Evolutionary conservation across 2,329 filamentous ascomycete genomes (phyloP).

Genomic region (Leptodontidium sp.): DNA sequence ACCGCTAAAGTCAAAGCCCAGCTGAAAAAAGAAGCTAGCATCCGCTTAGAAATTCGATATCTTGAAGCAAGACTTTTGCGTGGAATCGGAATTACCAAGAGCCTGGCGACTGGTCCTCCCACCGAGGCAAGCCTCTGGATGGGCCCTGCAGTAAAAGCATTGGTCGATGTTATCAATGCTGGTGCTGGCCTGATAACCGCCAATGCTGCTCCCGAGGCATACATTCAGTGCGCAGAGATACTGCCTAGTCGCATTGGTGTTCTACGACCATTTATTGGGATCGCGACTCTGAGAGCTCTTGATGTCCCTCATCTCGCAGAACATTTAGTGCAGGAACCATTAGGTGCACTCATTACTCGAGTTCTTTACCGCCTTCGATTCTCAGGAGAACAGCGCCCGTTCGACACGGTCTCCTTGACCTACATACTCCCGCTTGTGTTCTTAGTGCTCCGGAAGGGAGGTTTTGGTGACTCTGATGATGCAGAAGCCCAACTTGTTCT

Average conservation of each 20-base stretch:
- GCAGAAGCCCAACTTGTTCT: constrained; percentile 89
- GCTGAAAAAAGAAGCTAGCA: constrained; percentile 83
- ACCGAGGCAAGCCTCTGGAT: constrained; percentile 91
- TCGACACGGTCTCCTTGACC: constrained; percentile 86
- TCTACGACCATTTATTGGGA: constrained; percentile 83
- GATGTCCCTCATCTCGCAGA: constrained; percentile 76
- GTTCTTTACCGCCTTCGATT: constrained; percentile 91
- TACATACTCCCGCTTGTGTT: constrained; percentile 88
- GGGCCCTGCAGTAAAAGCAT: constrained; percentile 76
- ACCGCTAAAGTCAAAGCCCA: constrained; percentile 90
- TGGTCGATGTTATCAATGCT: constrained; percentile 78
- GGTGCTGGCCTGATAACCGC: constrained; percentile 85
- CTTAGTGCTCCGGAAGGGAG: constrained; percentile 79
- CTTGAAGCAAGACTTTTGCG: constrained; percentile 77
- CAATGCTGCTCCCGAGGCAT: constrained; percentile 78
- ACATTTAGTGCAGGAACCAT: constrained; percentile 78
- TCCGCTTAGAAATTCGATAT: constrained; percentile 75
- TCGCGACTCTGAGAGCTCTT: constrained; percentile 83
- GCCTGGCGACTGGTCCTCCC: constrained; percentile 85
- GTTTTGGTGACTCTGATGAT: constrained; percentile 80
- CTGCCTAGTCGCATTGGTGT: constrained; percentile 77
- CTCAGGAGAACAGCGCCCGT: constrained; percentile 89
- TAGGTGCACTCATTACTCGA: constrained; percentile 85
- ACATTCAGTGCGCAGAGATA: constrained; percentile 80
- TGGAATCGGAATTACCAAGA: constrained; percentile 85